phyloP scores from a whole-genome alignment of 2,329 filamentous ascomycete genomes.

The Trichoderma brevicompactum region DNA sequence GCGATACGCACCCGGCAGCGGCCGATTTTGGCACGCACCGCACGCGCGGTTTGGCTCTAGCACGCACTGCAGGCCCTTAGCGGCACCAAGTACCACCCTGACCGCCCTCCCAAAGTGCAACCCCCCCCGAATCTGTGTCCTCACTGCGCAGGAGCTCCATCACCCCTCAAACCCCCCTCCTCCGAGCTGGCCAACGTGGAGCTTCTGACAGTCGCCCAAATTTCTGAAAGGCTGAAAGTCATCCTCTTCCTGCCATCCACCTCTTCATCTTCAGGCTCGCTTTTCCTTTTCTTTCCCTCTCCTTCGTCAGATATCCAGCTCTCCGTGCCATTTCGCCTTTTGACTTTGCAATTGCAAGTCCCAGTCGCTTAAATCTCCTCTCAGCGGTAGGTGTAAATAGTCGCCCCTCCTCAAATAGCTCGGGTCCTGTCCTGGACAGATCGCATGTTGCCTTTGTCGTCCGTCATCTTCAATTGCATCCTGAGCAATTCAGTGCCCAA shows the following conservation, averaged over 20 bases:
- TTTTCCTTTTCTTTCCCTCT: constrained; percentile 25
- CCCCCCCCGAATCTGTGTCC: constrained; percentile 16
- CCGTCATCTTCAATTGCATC: constrained; percentile 1
- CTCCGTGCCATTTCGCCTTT: constrained; percentile 7
- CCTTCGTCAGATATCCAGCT: constrained; percentile 22
- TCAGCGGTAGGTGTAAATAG: constrained; percentile 21
- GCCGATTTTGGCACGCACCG: constrained; percentile 5
- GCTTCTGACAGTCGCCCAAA: constrained; percentile 32
- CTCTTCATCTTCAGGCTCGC: constrained; percentile 21
- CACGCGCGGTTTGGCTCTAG: constrained; percentile 1
- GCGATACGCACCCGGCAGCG: constrained; percentile 13
- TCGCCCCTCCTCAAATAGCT: constrained; percentile 13
- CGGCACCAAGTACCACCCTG: constrained; percentile 11
- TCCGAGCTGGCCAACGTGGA: constrained; percentile 30
- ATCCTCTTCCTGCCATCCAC: constrained; percentile 30
- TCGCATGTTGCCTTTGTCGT: background rate
- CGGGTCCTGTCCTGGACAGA: background rate
- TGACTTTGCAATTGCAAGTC: constrained; percentile 25
- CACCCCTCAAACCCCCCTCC: constrained; percentile 24
- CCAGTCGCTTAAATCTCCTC: constrained; percentile 14
- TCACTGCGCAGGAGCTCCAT: constrained; percentile 14
- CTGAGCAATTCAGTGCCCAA: constrained; percentile 16
- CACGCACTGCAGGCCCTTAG: constrained; percentile 15
- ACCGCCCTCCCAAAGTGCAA: constrained; percentile 27
- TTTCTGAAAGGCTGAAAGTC: constrained; percentile 34